Evolutionary conservation across 2,329 filamentous ascomycete genomes (phyloP), one percentile per base, ranked within the genome.

Genomic region (Bisporella sp.): DNA sequence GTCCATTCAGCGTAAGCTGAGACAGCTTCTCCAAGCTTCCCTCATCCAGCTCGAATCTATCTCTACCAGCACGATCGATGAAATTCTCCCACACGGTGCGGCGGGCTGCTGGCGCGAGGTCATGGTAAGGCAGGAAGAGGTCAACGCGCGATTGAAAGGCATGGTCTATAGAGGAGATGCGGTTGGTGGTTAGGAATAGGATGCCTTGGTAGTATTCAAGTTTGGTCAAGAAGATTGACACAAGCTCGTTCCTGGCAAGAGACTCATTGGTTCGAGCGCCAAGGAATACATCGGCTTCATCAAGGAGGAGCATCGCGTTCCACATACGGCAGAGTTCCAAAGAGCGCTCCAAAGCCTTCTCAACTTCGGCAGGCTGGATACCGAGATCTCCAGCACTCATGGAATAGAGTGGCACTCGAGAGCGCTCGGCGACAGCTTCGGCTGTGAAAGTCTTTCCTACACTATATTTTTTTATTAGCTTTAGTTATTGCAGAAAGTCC

Each of bases 61-160:
- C 35, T 37, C n/a, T n/a, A 9, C 35, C 35, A 37, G 35, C 35
- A 8, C n/a, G 9, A 11, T 43, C 12, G 43, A 45, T 45, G 41
- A 49, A 49, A 37, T 49, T 44, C 13, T 45, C 21, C 47, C 47
- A 49, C 6, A 49, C 29, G 13, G 31, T 5, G 28, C 31, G 29
- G 28, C 47, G 40, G 12, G 40, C 12, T 28, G 8, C 6, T 6
- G n/a, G 12, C 11, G 21, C 29, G 8, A 76, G 67, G 37, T 66
- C 57, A 5, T 71, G 69, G 52, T 77, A 77, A 57, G 73, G 67
- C 41, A 77, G 68, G 1, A 67, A 68, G 51, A 77, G 65, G 62
- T 76, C 72, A 53, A 77, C 74, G 41, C 73, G 70, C 32, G 68
- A 71, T 54, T 72, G 67, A 60, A 76, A 74, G 13, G 74, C 73